phyloP scores from a whole-genome alignment of 306 rosid species.

The Fragaria ananassa region DNA sequence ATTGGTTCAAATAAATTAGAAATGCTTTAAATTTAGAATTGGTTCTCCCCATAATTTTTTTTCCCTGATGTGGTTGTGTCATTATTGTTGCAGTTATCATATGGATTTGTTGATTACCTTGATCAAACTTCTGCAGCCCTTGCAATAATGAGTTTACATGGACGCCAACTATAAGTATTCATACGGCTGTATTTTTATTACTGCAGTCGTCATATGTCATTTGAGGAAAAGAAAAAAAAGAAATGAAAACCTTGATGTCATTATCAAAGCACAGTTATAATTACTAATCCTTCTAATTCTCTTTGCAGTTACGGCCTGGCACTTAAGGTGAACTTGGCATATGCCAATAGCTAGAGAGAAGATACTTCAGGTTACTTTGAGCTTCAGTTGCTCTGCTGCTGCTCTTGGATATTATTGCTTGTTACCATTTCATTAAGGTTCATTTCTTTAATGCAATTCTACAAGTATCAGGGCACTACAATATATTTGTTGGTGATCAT shows the following conservation, averaged over 20 bases:
- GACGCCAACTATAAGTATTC: constrained; percentile 66
- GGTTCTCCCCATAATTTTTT: no score
- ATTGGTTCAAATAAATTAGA: no score
- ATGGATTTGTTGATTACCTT: constrained; percentile 80
- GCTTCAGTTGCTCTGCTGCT: constrained; percentile 1
- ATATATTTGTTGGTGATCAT: constrained; percentile 86
- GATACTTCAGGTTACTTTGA: constrained; percentile 70
- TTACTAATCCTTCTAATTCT: constrained; percentile 13
- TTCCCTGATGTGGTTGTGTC: constrained; percentile 5
- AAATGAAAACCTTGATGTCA: neutral
- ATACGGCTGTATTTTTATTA: neutral
- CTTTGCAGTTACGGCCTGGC: constrained; percentile 71
- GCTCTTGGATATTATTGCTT: constrained; percentile 16
- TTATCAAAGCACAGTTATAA: neutral
- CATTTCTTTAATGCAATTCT: constrained; percentile 42
- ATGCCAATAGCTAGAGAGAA: constrained; percentile 85
- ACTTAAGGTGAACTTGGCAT: constrained; percentile 89
- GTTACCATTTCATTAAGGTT: constrained; percentile 21
- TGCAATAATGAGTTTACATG: constrained; percentile 72
- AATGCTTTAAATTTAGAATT: no score
- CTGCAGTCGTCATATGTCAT: neutral
- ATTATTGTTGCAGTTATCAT: constrained; percentile 59
- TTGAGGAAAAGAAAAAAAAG: neutral
- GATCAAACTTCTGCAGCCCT: constrained; percentile 69
- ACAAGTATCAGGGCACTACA: constrained; percentile 66